A percentile compares a stretch with the other conserved stretches of the same genome.
Conservation (phyloP, 805 yeast genomes). For the Candida nemodendra region DNA sequence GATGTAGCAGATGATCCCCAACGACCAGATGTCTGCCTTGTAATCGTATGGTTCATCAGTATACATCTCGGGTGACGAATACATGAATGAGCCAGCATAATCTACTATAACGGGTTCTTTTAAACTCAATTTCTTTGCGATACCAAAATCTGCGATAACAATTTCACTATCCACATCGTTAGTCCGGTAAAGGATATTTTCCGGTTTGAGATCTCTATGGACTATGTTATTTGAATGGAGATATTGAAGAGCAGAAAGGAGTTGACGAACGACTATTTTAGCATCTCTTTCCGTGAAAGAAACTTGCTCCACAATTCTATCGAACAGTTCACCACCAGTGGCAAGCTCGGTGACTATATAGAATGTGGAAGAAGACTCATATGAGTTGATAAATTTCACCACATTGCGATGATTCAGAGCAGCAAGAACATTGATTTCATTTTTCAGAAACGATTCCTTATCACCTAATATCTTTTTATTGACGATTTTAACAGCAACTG, state of each 20-base stretch:
- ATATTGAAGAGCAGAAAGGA: conserved; percentile 70
- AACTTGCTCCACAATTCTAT: conserved; percentile 72
- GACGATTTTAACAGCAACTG: conserved; percentile 83
- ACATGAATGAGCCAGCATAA: conserved; percentile 73
- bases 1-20: conserved; percentile 20
- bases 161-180: conserved; percentile 51
- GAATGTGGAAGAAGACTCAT: conserved; percentile 81
- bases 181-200: conserved; percentile 65
- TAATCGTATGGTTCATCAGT: conserved; percentile 39
- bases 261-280: conserved; percentile 61
- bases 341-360: conserved; percentile 89
- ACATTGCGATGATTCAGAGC: conserved; percentile 73
- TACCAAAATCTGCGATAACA: conserved; percentile 90
- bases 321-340: conserved; percentile 89
- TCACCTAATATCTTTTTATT: conserved; percentile 77
- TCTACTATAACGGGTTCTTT: conserved; percentile 14
- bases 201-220: conserved; percentile 72
- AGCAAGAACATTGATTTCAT: conserved; percentile 67
- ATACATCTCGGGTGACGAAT: conserved; percentile 91
- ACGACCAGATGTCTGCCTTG: conserved; percentile 36
- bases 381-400: conserved; percentile 82
- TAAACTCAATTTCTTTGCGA: conserved; percentile 61
- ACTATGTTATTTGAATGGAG: conserved; percentile 71
- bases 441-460: conserved; percentile 59
- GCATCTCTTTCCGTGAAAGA: conserved; percentile 85